phyloP scores from a whole-genome alignment of 371 early-diverging fungal species.

The Zychaea mexicana region DNA sequence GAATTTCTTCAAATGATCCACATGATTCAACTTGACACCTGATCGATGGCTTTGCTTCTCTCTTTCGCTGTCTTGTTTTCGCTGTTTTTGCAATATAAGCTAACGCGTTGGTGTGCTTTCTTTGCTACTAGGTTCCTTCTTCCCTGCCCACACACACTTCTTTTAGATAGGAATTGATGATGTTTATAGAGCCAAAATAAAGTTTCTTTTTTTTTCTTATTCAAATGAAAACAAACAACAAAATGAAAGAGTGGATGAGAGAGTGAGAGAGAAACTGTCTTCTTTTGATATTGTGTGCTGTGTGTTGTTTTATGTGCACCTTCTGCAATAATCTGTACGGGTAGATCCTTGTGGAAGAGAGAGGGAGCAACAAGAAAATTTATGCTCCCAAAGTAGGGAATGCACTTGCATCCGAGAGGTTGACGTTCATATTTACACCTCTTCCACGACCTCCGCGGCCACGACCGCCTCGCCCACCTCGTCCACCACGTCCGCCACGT shows the following conservation, averaged over 20 bases:
- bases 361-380: slow-evolving; percentile 8
- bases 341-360: background rate
- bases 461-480: slow-evolving; percentile 31
- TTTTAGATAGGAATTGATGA: no score
- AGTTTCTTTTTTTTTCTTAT: background rate
- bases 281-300: no score
- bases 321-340: no score
- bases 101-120: no score
- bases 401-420: slow-evolving; percentile 68
- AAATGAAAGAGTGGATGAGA: background rate
- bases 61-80: background rate
- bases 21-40: slow-evolving; percentile 22
- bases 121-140: no score
- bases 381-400: slow-evolving; percentile 76
- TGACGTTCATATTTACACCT: slow-evolving; percentile 48
- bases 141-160: no score
- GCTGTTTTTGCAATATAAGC: background rate
- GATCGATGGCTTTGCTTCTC: slow-evolving; percentile 10
- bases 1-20: slow-evolving; percentile 25
- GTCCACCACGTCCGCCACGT: slow-evolving; percentile 24
- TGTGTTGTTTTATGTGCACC: background rate
- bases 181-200: no score
- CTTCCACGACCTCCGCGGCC: slow-evolving; percentile 39
- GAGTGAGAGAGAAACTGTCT: no score
- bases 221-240: no score